These are phyloP conservation scores for Malassezia slooffiae DNA, from an alignment of 1,284 basidiomycete genomes.

Conservation along the genomic window DNA sequence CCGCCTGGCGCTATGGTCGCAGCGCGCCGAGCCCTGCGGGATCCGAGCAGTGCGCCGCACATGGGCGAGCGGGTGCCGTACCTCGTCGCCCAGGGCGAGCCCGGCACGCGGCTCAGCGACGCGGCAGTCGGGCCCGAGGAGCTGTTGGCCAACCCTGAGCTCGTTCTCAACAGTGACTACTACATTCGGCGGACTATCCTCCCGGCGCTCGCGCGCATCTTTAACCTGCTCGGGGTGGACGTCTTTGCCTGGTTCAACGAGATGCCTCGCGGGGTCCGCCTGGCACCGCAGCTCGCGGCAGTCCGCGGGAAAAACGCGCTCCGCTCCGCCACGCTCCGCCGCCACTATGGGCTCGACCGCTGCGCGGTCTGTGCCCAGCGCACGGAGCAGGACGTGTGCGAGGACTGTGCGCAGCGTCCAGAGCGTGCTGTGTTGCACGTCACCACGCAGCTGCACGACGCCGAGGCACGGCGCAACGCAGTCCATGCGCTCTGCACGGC, in stretches of 20 bases:
- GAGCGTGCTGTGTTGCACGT: constrained; percentile 14
- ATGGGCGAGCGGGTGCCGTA: constrained; percentile 90
- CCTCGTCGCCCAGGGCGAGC: constrained; percentile 64
- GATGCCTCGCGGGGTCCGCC: too few species aligned
- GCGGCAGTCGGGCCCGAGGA: constrained; percentile 69
- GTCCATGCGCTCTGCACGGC: constrained; percentile 27
- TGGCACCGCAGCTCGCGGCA: constrained; percentile 19
- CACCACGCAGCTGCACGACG: constrained; percentile 10
- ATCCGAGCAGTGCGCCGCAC: constrained; percentile 68
- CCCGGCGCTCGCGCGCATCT: constrained; percentile 76
- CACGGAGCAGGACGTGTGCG: constrained; percentile 46
- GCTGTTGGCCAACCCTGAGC: constrained; percentile 60
- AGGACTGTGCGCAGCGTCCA: constrained; percentile 8
- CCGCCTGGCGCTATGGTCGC: constrained; percentile 84
- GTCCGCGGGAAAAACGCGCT: constrained; percentile 1
- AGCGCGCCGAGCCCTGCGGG: constrained; percentile 61
- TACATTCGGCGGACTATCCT: constrained; percentile 81
- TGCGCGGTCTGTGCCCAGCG: constrained; percentile 60
- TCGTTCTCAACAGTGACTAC: constrained; percentile 70
- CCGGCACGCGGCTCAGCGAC: constrained; percentile 64
- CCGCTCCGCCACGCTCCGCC: constrained; percentile 55
- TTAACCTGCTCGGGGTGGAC: constrained; percentile 82
- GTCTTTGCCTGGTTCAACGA: constrained; percentile 76
- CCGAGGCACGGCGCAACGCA: constrained; percentile 15
- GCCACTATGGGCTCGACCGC: constrained; percentile 62